A percentile compares a stretch with the other conserved stretches of the same genome.
Evolutionary conservation across 2,329 filamentous ascomycete species (phyloP).

Genomic region (Clathrospora elynae): DNA sequence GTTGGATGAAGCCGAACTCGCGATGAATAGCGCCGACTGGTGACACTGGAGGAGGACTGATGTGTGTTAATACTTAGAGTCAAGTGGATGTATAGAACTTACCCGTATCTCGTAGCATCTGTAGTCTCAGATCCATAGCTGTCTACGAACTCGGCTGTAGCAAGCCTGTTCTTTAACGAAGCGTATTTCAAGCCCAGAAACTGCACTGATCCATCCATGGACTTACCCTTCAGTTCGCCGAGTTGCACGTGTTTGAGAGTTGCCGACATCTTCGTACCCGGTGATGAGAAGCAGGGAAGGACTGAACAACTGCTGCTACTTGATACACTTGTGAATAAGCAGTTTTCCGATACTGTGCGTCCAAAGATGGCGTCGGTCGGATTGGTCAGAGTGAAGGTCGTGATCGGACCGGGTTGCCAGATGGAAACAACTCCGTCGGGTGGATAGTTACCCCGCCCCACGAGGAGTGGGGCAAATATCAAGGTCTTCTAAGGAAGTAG

Average conservation of each 20-base stretch:
- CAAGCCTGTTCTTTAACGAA: slow-evolving; percentile 46
- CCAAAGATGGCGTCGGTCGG: neutral
- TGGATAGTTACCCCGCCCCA: slow-evolving; percentile 11
- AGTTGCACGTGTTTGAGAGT: slow-evolving; percentile 28
- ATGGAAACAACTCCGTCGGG: slow-evolving; percentile 1
- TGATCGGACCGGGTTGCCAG: neutral
- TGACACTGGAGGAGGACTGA: slow-evolving; percentile 46
- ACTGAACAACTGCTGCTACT: neutral
- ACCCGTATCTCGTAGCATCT: slow-evolving; percentile 48
- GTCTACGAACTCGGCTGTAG: slow-evolving; percentile 38
- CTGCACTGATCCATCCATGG: slow-evolving; percentile 34
- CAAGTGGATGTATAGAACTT: neutral
- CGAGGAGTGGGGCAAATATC: slow-evolving; percentile 10
- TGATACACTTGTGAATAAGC: neutral
- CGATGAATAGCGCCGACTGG: slow-evolving; percentile 50
- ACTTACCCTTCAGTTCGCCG: slow-evolving; percentile 35
- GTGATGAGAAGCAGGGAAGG: neutral
- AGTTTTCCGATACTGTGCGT: neutral
- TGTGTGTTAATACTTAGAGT: neutral
- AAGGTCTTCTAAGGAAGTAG: too few species aligned
- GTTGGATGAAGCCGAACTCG: slow-evolving; percentile 58
- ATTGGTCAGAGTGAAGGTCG: neutral
- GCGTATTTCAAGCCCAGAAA: slow-evolving; percentile 50
- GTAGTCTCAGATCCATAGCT: slow-evolving; percentile 27
- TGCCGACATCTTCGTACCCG: slow-evolving; percentile 23